phyloP scores from a whole-genome alignment of 2,329 filamentous ascomycete species.

The Penicillium hesseltinei region DNA sequence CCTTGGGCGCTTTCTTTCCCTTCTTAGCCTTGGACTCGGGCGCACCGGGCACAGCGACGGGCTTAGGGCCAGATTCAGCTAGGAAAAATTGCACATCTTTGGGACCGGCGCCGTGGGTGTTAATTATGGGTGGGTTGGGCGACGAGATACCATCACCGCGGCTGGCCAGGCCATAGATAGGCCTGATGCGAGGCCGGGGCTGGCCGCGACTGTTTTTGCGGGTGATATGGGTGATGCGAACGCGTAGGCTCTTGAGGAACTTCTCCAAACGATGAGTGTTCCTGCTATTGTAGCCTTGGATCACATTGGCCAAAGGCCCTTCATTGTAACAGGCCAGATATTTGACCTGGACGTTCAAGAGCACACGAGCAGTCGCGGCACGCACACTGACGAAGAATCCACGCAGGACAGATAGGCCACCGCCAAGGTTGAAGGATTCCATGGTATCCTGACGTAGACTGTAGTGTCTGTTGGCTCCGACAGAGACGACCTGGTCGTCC shows the following conservation, averaged over 20 bases:
- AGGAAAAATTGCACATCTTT: conserved; percentile 57
- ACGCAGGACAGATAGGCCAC: conserved; percentile 56
- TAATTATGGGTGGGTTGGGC: conserved; percentile 38
- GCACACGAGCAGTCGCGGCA: conserved; percentile 55
- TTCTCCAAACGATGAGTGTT: conserved; percentile 25
- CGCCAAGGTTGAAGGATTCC: conserved; percentile 45
- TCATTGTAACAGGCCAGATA: conserved; percentile 58
- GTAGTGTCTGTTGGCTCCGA: conserved; percentile 57
- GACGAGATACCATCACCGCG: conserved; percentile 36
- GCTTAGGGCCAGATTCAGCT: conserved; percentile 24
- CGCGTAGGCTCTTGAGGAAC: conserved; percentile 43
- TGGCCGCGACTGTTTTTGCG: conserved; percentile 37
- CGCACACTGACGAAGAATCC: conserved; percentile 64
- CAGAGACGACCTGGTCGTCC: conserved; percentile 41
- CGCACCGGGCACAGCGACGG: conserved; percentile 3
- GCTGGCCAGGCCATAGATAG: conserved; percentile 48
- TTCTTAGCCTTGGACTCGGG: conserved; percentile 29
- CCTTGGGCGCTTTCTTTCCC: conserved; percentile 25
- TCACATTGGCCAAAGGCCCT: conserved; percentile 41
- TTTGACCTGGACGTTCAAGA: conserved; percentile 64
- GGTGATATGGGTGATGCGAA: conserved; percentile 42
- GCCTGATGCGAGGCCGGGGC: conserved; percentile 42
- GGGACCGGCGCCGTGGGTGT: conserved; percentile 47
- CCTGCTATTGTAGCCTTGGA: conserved; percentile 28
- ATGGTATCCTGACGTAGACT: conserved; percentile 34